Percentiles rank a stretch among this genome's conserved stretches.
Evolutionary conservation across 768 basidiomycete species (phyloP).

Genomic region (Pulveroboletus ravenelii): DNA sequence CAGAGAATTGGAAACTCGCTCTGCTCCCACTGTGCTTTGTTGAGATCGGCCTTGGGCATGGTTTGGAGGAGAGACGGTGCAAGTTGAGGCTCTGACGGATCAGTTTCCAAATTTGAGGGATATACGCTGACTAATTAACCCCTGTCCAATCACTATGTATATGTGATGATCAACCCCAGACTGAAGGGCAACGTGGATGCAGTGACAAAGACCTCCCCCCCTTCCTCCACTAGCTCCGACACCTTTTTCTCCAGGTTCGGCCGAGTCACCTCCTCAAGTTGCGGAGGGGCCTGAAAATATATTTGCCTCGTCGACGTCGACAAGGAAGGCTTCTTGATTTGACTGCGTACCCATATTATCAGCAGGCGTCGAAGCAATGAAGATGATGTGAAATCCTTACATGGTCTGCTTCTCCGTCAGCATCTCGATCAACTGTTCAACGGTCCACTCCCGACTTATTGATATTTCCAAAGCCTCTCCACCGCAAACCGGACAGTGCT

Average conservation of each 20-base stretch:
- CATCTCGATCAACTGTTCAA: conserved; percentile 86
- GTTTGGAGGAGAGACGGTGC: conserved; percentile 2
- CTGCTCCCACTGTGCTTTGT: conserved; percentile 93
- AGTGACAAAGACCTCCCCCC: conserved; percentile 82
- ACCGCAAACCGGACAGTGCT: conserved; percentile 96
- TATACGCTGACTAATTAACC: conserved; percentile 27
- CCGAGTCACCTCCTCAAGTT: conserved; percentile 84
- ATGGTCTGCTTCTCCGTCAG: conserved; percentile 85
- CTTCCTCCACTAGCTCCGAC: conserved; percentile 69
- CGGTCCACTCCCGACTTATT: conserved; percentile 66
- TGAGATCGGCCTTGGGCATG: conserved; percentile 88
- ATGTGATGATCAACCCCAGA: conserved; percentile 62
- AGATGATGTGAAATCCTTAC: conserved; percentile 43
- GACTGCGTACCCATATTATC: conserved; percentile 46
- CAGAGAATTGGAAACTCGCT: conserved; percentile 92
- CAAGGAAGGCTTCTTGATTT: conserved; percentile 94
- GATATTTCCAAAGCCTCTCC: conserved; percentile 77
- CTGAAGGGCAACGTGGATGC: conserved; percentile 87
- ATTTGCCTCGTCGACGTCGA: conserved; percentile 72
- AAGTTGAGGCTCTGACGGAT: too few relatives aligned
- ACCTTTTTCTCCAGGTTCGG: conserved; percentile 87
- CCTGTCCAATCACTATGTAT: conserved; percentile 31
- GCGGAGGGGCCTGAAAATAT: conserved; percentile 92
- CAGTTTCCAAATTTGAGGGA: conserved; percentile 2
- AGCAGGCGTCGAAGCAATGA: not conserved